Conservation (phyloP, 345 rosid genomes). For the Syzygium grande region DNA sequence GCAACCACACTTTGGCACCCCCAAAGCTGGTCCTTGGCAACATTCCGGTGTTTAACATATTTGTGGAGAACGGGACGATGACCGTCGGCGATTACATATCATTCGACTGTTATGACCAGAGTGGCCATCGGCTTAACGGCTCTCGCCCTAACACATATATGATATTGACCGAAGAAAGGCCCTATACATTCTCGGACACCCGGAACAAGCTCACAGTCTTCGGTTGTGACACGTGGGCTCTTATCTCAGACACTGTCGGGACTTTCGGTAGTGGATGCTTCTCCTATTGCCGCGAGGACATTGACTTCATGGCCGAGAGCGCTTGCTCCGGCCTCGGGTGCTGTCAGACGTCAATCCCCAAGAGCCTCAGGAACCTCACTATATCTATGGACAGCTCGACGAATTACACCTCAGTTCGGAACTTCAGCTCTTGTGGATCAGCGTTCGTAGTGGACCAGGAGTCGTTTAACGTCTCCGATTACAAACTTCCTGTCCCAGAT, state of each 20-base stretch:
- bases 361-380: accelerated
- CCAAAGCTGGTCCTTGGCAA: no score
- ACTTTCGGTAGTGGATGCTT: no score
- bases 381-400: accelerated
- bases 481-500: background rate
- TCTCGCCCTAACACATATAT: no score
- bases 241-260: background rate
- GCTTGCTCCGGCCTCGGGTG: no score
- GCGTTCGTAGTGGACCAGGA: background rate
- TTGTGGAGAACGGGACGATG: no score
- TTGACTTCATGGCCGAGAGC: accelerated
- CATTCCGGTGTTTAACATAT: no score
- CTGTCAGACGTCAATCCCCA: background rate
- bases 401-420: background rate
- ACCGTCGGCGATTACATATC: no score
- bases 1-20: no score
- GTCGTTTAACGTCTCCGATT: background rate
- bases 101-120: no score
- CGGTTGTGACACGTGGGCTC: background rate
- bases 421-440: background rate
- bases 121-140: no score
- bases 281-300: no score
- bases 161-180: accelerated
- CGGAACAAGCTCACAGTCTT: background rate
- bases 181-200: accelerated